Conservation (phyloP, 1,139 yeast species). For the Protomyces inundatus region DNA sequence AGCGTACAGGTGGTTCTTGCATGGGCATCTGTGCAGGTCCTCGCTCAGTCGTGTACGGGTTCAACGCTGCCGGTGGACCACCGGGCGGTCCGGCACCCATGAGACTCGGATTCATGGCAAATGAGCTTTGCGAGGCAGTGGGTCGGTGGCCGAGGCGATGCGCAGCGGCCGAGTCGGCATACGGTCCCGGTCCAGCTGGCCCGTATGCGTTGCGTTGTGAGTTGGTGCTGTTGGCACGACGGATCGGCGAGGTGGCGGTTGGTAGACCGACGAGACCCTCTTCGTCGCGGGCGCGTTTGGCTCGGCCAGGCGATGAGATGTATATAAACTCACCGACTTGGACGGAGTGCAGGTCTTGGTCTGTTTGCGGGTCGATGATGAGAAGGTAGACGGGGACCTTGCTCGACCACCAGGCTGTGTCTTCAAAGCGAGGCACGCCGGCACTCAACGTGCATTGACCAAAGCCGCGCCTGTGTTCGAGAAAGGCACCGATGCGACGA, state of each 20-base stretch:
- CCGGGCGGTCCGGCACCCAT: not conserved
- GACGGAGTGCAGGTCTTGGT: slow-evolving; percentile 4
- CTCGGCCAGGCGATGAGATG: slow-evolving; percentile 8
- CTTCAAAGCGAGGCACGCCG: slow-evolving; percentile 11
- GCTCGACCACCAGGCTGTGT: slow-evolving; percentile 18
- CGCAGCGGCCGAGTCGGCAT: not conserved
- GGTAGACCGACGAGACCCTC: not conserved
- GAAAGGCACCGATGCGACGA: slow-evolving; percentile 13
- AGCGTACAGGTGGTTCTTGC: not conserved
- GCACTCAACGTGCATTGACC: not conserved
- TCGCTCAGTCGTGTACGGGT: not conserved
- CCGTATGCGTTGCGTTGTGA: not conserved
- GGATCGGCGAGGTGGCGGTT: not conserved
- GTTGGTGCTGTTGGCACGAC: not conserved
- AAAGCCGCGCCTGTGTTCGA: slow-evolving; percentile 1
- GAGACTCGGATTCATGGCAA: not conserved
- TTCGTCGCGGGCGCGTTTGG: slow-evolving; percentile 14
- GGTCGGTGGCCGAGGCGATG: not conserved
- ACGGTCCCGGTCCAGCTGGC: not conserved
- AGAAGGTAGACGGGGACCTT: slow-evolving; percentile 15
- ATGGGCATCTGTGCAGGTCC: not conserved
- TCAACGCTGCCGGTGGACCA: not conserved
- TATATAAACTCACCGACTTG: slow-evolving; percentile 15
- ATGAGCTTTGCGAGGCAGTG: not conserved
- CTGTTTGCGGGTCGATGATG: slow-evolving; percentile 11